Conservation (phyloP, 2,329 filamentous ascomycete species). For the Cladobotryum protrusum region DNA sequence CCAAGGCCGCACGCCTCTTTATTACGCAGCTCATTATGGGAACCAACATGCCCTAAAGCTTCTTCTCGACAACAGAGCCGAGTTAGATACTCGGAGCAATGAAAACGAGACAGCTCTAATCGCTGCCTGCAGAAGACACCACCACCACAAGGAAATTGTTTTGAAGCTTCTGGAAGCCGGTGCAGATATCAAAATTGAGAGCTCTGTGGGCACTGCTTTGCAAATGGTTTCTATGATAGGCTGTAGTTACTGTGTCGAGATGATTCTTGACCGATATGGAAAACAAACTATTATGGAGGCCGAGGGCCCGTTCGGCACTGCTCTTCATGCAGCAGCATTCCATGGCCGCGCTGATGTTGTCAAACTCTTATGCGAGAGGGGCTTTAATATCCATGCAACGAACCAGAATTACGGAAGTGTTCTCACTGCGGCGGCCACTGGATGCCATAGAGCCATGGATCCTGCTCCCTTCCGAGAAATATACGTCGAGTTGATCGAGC, state of each 20-base stretch:
- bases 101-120: neutral
- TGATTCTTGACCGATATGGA: neutral
- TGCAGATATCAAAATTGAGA: neutral
- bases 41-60: too few relatives aligned
- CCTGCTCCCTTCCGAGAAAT: too few relatives aligned
- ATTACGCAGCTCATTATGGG: too few relatives aligned
- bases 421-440: neutral
- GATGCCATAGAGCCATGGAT: too few relatives aligned
- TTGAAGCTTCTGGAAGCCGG: neutral
- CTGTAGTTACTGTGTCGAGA: neutral
- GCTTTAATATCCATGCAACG: neutral
- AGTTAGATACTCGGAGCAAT: too few relatives aligned
- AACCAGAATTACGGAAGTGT: neutral
- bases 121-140: conserved; percentile 1
- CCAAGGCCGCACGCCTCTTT: too few relatives aligned
- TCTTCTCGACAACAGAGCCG: too few relatives aligned
- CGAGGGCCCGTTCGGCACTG: conserved; percentile 1
- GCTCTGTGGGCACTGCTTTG: conserved; percentile 2
- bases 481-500: too few relatives aligned
- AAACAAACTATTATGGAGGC: neutral
- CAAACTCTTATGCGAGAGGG: neutral
- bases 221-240: conserved; percentile 1
- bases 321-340: conserved; percentile 1
- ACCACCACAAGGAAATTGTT: neutral
- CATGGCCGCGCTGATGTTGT: neutral